These are phyloP conservation scores for Novymonas esmeraldas DNA, from an alignment of 208 protist genomes.

Conservation along the genomic window DNA sequence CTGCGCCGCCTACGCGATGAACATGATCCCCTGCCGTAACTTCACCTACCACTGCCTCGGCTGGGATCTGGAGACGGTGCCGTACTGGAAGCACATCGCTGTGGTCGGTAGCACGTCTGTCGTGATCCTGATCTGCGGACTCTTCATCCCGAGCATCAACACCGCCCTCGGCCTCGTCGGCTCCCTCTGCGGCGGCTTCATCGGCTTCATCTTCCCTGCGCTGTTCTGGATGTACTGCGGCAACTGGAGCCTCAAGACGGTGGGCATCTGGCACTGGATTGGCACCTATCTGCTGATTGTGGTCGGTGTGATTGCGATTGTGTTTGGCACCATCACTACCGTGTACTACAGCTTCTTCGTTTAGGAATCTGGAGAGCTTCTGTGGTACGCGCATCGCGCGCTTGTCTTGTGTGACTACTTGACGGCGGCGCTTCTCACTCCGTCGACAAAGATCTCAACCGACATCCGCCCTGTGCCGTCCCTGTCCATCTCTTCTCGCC, in stretches of 20 bases:
- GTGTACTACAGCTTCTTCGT: constrained; percentile 46
- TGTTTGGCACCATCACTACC: constrained; percentile 63
- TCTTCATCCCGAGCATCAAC: constrained; percentile 69
- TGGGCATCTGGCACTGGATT: constrained; percentile 52
- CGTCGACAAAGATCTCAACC: too few relatives aligned
- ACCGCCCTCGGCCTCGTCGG: constrained; percentile 4
- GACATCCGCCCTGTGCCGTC: too few relatives aligned
- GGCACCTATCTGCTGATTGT: constrained; percentile 51
- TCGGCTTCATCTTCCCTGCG: constrained; percentile 11
- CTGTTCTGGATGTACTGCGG: constrained; percentile 74
- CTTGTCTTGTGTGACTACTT: too few relatives aligned
- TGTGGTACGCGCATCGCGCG: too few relatives aligned
- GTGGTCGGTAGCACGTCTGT: constrained; percentile 34
- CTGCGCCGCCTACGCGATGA: constrained; percentile 60
- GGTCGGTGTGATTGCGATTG: constrained; percentile 63
- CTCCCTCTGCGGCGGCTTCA: constrained; percentile 6
- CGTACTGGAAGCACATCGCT: constrained; percentile 70
- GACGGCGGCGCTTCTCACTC: too few relatives aligned
- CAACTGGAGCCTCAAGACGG: constrained; percentile 49
- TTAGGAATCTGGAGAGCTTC: too few relatives aligned
- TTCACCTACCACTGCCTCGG: constrained; percentile 61
- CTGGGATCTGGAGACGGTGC: constrained; percentile 58
- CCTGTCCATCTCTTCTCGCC: too few relatives aligned
- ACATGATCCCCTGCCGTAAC: constrained; percentile 65
- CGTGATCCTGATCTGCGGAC: constrained; percentile 12